Conservation (phyloP, 345 rosid species). For the Gynandropsis gynandra region DNA sequence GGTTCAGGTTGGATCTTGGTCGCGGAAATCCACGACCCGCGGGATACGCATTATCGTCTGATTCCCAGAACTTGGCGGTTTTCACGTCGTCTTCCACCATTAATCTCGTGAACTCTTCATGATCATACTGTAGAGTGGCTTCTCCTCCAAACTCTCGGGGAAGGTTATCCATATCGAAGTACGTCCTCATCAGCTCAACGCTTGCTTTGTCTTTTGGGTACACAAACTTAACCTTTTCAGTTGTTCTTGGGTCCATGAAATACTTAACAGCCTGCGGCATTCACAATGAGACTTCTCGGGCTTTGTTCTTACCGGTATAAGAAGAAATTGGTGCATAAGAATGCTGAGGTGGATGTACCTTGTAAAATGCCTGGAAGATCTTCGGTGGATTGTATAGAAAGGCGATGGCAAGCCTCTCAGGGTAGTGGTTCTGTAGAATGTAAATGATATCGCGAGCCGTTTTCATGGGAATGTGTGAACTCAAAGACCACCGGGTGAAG, state of each 20-base stretch:
- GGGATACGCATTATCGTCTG: constrained; percentile 33
- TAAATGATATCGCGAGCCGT: constrained; percentile 61
- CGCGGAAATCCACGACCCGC: constrained; percentile 33
- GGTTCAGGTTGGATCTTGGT: no score
- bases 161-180: constrained; percentile 74
- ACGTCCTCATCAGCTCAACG: constrained; percentile 52
- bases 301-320: no score
- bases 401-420: constrained; percentile 75
- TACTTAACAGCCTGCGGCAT: constrained; percentile 47
- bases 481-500: constrained; percentile 80
- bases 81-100: constrained; percentile 74
- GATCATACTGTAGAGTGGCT: constrained; percentile 62
- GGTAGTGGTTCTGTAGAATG: constrained; percentile 81
- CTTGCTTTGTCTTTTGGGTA: constrained; percentile 66
- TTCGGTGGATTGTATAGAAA: constrained; percentile 86
- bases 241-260: constrained; percentile 67
- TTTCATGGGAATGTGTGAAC: constrained; percentile 34
- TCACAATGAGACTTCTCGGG: background rate
- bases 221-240: constrained; percentile 75
- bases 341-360: constrained; percentile 39
- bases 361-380: constrained; percentile 78
- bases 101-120: constrained; percentile 66
- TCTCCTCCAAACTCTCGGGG: constrained; percentile 81
- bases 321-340: background rate
- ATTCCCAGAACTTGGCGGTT: constrained; percentile 70